Percentiles rank a stretch among this genome's conserved stretches.
These are phyloP conservation scores for Kazachstania taianensis DNA, from an alignment of 805 yeast species.

Conservation along the genomic window DNA sequence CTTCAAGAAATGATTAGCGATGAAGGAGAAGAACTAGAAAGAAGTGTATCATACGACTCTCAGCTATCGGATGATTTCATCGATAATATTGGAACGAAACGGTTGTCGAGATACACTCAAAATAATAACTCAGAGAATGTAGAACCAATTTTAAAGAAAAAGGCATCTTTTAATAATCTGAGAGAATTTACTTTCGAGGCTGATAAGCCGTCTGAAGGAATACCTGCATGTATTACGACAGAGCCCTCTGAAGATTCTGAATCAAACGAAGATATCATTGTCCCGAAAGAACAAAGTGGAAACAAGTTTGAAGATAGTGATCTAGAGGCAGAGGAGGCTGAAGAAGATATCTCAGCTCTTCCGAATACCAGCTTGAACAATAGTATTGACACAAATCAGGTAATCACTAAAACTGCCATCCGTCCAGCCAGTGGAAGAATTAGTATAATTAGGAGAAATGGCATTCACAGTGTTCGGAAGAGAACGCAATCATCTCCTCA, in stretches of 20 bases:
- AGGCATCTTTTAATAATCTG: slow-evolving; percentile 40
- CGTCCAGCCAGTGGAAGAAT: slow-evolving; percentile 28
- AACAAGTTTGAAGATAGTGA: no score
- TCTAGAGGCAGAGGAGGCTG: no score
- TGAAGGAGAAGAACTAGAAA: background rate
- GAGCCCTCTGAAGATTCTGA: no score
- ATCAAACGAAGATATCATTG: no score
- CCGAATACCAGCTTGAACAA: no score
- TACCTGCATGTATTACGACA: no score
- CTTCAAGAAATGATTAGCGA: slow-evolving; percentile 2
- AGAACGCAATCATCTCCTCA: background rate
- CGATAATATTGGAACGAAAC: background rate
- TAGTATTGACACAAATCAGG: no score
- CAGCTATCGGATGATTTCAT: slow-evolving; percentile 1
- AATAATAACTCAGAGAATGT: background rate
- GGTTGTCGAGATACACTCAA: background rate
- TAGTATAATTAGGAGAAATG: slow-evolving; percentile 17
- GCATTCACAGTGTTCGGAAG: background rate
- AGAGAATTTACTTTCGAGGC: slow-evolving; percentile 35
- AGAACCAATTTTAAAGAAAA: slow-evolving; percentile 34
- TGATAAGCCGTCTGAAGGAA: no score
- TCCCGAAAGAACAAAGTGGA: no score
- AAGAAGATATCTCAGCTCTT: no score
- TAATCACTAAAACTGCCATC: slow-evolving; percentile 10
- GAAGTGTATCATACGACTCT: slow-evolving; percentile 8